phyloP scores from a whole-genome alignment of 2,329 filamentous ascomycete species.

The Blastomyces silverae region DNA sequence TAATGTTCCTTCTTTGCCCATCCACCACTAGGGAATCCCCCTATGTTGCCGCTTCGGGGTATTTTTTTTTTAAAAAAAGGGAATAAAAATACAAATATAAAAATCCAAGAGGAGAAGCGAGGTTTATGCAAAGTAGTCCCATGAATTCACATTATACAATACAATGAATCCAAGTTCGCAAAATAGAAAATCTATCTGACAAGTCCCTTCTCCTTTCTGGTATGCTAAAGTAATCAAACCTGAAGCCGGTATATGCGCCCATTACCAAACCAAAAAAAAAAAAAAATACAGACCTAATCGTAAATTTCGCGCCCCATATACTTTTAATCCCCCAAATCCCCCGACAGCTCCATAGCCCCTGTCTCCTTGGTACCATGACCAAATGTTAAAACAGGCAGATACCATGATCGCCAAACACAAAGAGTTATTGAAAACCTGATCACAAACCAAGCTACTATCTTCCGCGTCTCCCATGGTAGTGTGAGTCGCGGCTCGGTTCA shows the following conservation, averaged over 20 bases:
- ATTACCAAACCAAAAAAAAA: background rate
- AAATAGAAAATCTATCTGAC: background rate
- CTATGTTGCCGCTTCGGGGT: no score
- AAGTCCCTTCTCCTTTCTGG: background rate
- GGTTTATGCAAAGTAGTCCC: background rate
- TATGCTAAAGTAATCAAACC: background rate
- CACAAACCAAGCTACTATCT: conserved; percentile 7
- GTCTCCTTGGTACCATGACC: background rate
- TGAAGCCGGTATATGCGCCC: background rate
- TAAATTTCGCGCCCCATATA: background rate
- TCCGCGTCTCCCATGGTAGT: conserved; percentile 20
- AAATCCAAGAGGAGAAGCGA: background rate
- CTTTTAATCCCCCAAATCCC: background rate
- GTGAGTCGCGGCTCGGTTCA: conserved; percentile 27
- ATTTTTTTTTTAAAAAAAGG: background rate
- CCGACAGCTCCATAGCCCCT: background rate
- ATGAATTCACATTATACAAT: background rate
- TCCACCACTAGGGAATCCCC: background rate
- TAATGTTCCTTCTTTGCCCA: background rate
- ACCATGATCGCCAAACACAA: background rate
- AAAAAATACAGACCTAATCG: background rate
- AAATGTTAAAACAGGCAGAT: background rate
- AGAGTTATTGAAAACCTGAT: no score
- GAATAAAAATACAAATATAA: background rate
- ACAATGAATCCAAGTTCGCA: background rate